Evolutionary conservation across 495 filamentous ascomycete species (phyloP).

Genomic region (Penicillium goetzii): DNA sequence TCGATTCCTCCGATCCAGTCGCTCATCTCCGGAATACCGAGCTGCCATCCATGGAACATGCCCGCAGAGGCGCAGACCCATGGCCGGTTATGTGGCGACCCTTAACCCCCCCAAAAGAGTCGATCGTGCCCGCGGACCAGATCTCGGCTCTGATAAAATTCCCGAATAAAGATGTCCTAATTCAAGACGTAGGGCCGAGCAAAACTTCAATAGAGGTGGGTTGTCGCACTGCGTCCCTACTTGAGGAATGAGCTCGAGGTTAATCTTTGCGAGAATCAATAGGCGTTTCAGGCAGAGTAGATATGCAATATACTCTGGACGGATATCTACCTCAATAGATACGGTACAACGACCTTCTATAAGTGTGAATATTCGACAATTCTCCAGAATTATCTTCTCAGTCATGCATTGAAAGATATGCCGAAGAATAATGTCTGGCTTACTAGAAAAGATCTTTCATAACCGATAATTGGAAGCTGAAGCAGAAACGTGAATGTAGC

Average conservation of each 20-base stretch:
- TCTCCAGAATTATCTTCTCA: too few species aligned
- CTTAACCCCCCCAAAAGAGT: background rate
- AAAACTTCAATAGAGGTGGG: background rate
- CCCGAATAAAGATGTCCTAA: background rate
- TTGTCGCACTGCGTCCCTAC: background rate
- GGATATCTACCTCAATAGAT: too few species aligned
- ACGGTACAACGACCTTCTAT: too few species aligned
- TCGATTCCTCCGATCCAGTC: background rate
- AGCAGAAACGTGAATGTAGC: background rate
- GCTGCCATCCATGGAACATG: slow-evolving; percentile 7
- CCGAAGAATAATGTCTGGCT: too few species aligned
- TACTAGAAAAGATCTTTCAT: too few species aligned
- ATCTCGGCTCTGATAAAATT: background rate
- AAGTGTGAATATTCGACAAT: too few species aligned
- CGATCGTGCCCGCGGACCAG: slow-evolving; percentile 10
- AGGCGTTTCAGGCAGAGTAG: too few species aligned
- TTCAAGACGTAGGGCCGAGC: background rate
- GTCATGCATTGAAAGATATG: too few species aligned
- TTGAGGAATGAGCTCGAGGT: background rate
- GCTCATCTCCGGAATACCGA: slow-evolving; percentile 18
- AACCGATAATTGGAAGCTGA: too few species aligned
- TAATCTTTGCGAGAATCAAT: background rate
- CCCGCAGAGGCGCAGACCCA: slow-evolving; percentile 6
- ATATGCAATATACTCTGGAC: too few species aligned
- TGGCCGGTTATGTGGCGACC: slow-evolving; percentile 8